Base-by-base conservation (phyloP, 495 filamentous ascomycete genomes). In the Penicillium tannophilum region DNA sequence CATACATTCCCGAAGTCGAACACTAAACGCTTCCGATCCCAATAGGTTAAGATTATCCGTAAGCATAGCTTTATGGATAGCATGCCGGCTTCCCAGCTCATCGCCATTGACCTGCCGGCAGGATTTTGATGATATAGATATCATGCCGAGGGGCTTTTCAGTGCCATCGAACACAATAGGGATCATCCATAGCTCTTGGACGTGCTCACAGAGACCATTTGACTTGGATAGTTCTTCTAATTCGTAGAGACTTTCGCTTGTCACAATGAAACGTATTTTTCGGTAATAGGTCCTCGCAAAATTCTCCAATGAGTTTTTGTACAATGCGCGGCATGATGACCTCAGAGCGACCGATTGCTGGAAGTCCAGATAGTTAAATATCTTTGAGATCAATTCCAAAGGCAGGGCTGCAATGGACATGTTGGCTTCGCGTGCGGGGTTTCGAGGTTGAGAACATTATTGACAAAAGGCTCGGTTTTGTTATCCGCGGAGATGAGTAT, bases 131-230 rank as follows among this genome's bases (percentile, higher is more conserved):
- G 58, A 61, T 41, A 64, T 60, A 53, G 52, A 47, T 43, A 59
- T 12, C 31, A 59, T 59, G 26, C 54, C 35, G 12, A 36, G 20
- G 31, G 43, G 2, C 14, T 14, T 6, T 59, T 63, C 42, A 52
- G 24, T 10, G 11, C 61, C 57, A 31, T 60, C 33, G 42, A 63
- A 63, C 33, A 63, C 48, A n/a, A 23, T 19, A 0, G 48, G 61
- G 8, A 63, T 60, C 56, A 63, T 63, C 57, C 53, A 63, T 44
- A 63, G 47, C 49, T 60, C 56, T 56, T 60, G 49, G 10, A 61
- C 54, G 12, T 57, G 50, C 43, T 41, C 39, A 20, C 54, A 39
- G 45, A 64, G 36, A 55, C 43, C 50, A 45, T 64, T 47, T 54
- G 49, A 54, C 44, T 46, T 51, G 36, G 62, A 54, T 39, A 61